Evolutionary conservation across 2,329 filamentous ascomycete species (phyloP), one percentile per base, ranked within the genome.

Genomic region (Zalaria sp.): DNA sequence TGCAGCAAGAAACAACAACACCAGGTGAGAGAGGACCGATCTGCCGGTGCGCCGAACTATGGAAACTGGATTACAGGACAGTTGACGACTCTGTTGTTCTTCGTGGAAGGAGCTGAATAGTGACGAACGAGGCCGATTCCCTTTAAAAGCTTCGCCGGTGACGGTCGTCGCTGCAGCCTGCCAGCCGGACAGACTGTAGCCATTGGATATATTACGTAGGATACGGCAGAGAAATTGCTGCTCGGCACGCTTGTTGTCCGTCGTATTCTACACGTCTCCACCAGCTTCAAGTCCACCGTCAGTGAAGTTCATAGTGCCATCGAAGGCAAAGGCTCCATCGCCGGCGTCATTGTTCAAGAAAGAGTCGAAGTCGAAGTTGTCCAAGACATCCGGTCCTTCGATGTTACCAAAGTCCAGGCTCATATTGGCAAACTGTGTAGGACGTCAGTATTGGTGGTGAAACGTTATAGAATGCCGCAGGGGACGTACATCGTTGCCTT

Each of bases 281-380:
- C 48, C 45, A 31, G 48, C 48, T 37, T 47, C 48, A 5, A 50
- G 43, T n/a, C 43, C 45, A 26, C 38, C 41, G 25, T 47, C 54
- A 45, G 51, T 53, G 43, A 66, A 66, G 5, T 51, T 53, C 41
- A 57, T 53, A 43, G 55, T 54, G 38, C 58, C 58, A 42, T 61
- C 58, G 43, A 62, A 61, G 5, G 46, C 49, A 34, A 66, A 58
- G 6, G 51, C 56, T 32, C 49, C 52, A 25, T 53, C 63, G 48
- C 72, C 72, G 34, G 65, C 64, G 34, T 61, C 63, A 27, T 70
- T 74, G 51, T 79, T 75, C 40, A 81, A 63, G 63, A 80, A 81
- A 10, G 71, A 75, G 53, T 80, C 77, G 55, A 81, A 81, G 57
- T 81, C 75, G 55, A 81, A 80, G 71, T 71, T 61, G 65, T 77